Conservation (phyloP, 306 rosid genomes). For the Gleditsia sinensis region DNA sequence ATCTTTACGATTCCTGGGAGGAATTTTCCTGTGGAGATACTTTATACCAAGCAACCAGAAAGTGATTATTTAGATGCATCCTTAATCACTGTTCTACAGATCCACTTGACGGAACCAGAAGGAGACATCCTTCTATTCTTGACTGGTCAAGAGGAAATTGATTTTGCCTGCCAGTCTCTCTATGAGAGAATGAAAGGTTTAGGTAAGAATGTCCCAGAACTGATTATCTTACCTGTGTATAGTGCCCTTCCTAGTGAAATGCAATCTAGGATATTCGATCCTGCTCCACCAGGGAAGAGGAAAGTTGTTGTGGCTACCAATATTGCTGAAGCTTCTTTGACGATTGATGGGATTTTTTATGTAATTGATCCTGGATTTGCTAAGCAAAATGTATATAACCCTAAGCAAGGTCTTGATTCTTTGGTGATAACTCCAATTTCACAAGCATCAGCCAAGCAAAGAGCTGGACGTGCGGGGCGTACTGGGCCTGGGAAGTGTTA, state of each 20-base stretch:
- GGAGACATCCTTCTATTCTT: slow-evolving; percentile 86
- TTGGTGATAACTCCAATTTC: slow-evolving; percentile 81
- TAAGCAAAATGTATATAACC: slow-evolving; percentile 81
- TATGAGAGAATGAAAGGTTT: slow-evolving; percentile 81
- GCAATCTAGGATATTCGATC: slow-evolving; percentile 82
- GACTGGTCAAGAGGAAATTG: slow-evolving; percentile 93
- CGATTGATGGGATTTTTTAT: slow-evolving; percentile 79
- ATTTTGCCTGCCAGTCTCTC: slow-evolving; percentile 79
- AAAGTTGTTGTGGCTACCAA: slow-evolving; percentile 88
- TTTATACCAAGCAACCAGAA: slow-evolving; percentile 76
- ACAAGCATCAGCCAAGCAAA: slow-evolving; percentile 84
- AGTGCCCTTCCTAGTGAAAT: slow-evolving; percentile 86
- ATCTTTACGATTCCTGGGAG: slow-evolving; percentile 85
- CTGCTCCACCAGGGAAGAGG: slow-evolving; percentile 87
- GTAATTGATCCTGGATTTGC: slow-evolving; percentile 88
- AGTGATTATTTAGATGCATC: slow-evolving; percentile 78
- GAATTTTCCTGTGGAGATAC: slow-evolving; percentile 75
- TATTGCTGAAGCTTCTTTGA: slow-evolving; percentile 86
- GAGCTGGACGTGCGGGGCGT: slow-evolving; percentile 91
- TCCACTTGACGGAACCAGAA: slow-evolving; percentile 85
- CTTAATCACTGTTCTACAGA: slow-evolving; percentile 71
- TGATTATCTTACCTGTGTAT: slow-evolving; percentile 77
- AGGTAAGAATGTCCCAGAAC: slow-evolving; percentile 67
- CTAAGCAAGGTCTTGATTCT: slow-evolving; percentile 76
- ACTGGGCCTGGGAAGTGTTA: slow-evolving; percentile 86